Conservation (phyloP, 2,329 filamentous ascomycete genomes). For the Knufia fluminis region DNA sequence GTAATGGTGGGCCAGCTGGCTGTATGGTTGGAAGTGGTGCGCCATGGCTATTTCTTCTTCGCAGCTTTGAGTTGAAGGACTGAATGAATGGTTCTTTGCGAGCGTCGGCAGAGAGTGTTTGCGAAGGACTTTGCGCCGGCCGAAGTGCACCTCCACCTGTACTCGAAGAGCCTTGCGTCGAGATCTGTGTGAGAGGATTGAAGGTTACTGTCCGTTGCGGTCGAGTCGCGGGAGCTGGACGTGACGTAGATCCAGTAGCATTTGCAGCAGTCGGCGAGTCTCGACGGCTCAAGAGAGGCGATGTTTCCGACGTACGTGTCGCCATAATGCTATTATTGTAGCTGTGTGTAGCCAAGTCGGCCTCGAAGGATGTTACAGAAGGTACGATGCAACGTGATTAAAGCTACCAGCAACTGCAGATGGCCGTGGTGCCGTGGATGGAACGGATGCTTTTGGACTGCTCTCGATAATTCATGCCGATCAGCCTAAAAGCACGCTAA, state of each 20-base stretch:
- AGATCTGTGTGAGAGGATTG: slow-evolving; percentile 38
- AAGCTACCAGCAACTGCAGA: not conserved
- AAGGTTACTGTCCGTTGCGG: slow-evolving; percentile 39
- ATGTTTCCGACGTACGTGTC: slow-evolving; percentile 31
- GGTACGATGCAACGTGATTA: not conserved
- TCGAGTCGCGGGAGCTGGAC: slow-evolving; percentile 25
- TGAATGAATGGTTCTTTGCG: slow-evolving; percentile 55
- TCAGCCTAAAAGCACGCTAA: not conserved
- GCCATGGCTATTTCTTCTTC: slow-evolving; percentile 75
- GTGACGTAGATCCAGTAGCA: slow-evolving; percentile 32
- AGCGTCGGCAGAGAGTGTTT: slow-evolving; percentile 24
- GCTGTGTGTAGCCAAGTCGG: not conserved
- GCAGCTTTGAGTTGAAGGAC: slow-evolving; percentile 76
- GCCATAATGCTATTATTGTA: slow-evolving; percentile 17
- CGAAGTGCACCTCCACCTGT: slow-evolving; percentile 34
- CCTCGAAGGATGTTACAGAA: not conserved
- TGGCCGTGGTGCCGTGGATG: too few species aligned
- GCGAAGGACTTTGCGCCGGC: slow-evolving; percentile 32
- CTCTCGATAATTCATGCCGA: not conserved
- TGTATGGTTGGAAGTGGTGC: slow-evolving; percentile 41
- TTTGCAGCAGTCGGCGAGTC: slow-evolving; percentile 13
- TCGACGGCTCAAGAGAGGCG: slow-evolving; percentile 34
- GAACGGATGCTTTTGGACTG: not conserved
- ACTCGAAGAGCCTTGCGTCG: slow-evolving; percentile 33
- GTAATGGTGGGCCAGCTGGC: slow-evolving; percentile 32